These are phyloP conservation scores for Calonectria hawksworthii DNA, from an alignment of 2,329 filamentous ascomycete genomes.

Conservation along the genomic window DNA sequence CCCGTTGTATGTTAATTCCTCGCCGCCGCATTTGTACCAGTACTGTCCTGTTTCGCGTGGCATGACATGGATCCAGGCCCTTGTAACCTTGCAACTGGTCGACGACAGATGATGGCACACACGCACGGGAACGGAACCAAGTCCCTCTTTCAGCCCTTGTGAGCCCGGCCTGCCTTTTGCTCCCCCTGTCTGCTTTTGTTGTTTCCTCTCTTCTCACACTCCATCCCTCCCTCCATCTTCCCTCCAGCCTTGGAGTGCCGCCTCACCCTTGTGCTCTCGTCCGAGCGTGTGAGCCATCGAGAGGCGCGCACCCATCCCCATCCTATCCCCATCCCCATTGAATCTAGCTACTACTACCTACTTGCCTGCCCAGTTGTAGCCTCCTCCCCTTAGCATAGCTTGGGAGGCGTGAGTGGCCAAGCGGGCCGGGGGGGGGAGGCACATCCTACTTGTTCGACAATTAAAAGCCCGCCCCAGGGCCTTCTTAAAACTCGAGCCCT, in stretches of 20 bases:
- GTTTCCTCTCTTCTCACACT: conserved; percentile 18
- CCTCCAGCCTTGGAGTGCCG: conserved; percentile 9
- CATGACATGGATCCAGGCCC: conserved; percentile 19
- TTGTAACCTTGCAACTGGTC: conserved; percentile 16
- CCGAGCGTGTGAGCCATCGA: conserved; percentile 12
- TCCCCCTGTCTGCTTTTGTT: conserved; percentile 19
- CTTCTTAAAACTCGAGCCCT: conserved; percentile 1
- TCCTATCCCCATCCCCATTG: neutral
- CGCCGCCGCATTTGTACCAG: conserved; percentile 2
- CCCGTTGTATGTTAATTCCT: neutral
- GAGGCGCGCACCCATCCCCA: conserved; percentile 15
- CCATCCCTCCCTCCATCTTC: conserved; percentile 12
- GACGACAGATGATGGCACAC: conserved; percentile 5
- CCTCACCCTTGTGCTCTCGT: conserved; percentile 4
- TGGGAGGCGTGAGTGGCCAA: conserved; percentile 6
- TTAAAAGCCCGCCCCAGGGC: conserved; percentile 12
- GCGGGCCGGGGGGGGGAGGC: conserved; percentile 13
- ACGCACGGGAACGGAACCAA: conserved; percentile 3
- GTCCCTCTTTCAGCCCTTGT: conserved; percentile 19
- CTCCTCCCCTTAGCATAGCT: conserved; percentile 18
- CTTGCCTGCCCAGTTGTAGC: conserved; percentile 13
- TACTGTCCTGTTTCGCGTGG: conserved; percentile 15
- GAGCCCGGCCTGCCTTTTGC: conserved; percentile 3
- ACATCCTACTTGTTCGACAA: conserved; percentile 8
- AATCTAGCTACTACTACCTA: conserved; percentile 18